Conservation (phyloP, 257 asterid genomes). For the Marsdenia floribunda region DNA sequence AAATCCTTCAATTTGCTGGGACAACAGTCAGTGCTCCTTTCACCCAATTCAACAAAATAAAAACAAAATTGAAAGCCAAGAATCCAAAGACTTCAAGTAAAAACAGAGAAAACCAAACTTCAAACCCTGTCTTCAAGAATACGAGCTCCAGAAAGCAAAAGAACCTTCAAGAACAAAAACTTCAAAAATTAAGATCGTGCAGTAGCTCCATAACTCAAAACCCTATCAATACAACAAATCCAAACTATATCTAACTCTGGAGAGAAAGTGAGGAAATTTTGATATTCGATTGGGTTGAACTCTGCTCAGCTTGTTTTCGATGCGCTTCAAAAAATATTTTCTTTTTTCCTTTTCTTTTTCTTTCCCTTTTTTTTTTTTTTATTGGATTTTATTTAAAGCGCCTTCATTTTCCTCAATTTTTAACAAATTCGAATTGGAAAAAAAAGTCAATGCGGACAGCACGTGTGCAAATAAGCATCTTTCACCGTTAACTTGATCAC, state of each 20-base stretch:
- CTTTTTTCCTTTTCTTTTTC: not conserved
- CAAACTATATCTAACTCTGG: not conserved
- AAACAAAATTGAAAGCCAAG: not conserved
- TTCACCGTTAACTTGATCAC: not conserved
- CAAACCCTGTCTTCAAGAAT: not conserved
- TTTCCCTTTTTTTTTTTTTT: not conserved
- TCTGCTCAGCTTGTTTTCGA: conserved; percentile 9
- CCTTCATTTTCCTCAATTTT: conserved; percentile 1
- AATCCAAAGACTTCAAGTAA: not conserved
- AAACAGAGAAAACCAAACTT: conserved; percentile 10
- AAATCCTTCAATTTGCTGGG: conserved; percentile 9
- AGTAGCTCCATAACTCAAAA: not conserved
- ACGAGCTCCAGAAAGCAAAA: conserved; percentile 1
- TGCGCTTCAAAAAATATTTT: not conserved
- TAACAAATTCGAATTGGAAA: conserved; percentile 2
- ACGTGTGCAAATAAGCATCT: not conserved
- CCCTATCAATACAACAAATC: conserved; percentile 21
- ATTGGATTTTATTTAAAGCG: conserved; percentile 1
- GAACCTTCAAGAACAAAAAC: not conserved
- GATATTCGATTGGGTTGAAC: conserved; percentile 12
- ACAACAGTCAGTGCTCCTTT: not conserved
- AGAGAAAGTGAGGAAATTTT: conserved; percentile 15
- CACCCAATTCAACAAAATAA: not conserved
- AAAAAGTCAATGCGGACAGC: not conserved
- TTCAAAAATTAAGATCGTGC: conserved; percentile 8